Percentiles rank a stretch among this genome's conserved stretches.
Evolutionary conservation across 164 flowering plant species (phyloP).

Genomic region (Cinnamomum micranthum): DNA sequence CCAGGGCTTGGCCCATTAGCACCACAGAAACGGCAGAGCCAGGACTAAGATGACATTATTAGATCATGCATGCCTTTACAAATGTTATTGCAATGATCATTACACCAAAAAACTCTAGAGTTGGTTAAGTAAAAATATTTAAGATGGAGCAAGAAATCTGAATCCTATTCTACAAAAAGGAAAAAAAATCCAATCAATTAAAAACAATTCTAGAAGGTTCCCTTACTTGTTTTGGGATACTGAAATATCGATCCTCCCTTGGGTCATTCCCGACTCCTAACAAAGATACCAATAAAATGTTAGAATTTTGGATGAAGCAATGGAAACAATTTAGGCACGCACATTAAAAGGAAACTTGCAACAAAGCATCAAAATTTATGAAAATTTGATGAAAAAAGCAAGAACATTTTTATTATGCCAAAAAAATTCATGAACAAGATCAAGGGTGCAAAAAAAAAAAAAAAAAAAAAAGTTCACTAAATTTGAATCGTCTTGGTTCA

Average conservation of each 20-base stretch:
- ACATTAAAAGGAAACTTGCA: background rate
- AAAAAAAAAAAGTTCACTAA: too few species aligned
- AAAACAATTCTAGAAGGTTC: background rate
- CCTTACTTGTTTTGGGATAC: slow-evolving; percentile 93
- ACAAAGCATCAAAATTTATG: background rate
- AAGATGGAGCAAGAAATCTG: background rate
- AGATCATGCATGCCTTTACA: too few species aligned
- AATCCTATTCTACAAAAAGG: background rate
- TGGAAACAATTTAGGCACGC: background rate
- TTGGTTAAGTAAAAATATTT: background rate
- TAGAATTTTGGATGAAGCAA: background rate
- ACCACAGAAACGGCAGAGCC: too few species aligned
- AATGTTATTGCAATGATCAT: background rate
- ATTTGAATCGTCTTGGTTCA: background rate
- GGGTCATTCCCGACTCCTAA: slow-evolving; percentile 97
- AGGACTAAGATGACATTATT: too few species aligned
- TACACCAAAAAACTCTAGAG: background rate
- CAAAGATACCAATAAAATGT: background rate
- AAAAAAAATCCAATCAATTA: too few species aligned
- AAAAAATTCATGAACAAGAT: background rate
- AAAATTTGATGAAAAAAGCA: background rate
- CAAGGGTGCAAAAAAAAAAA: background rate
- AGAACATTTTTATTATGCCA: background rate
- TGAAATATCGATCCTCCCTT: slow-evolving; percentile 95
- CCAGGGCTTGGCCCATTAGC: too few species aligned